Conservation (phyloP, 2,329 filamentous ascomycete species). For the Aspergillus ruber region DNA sequence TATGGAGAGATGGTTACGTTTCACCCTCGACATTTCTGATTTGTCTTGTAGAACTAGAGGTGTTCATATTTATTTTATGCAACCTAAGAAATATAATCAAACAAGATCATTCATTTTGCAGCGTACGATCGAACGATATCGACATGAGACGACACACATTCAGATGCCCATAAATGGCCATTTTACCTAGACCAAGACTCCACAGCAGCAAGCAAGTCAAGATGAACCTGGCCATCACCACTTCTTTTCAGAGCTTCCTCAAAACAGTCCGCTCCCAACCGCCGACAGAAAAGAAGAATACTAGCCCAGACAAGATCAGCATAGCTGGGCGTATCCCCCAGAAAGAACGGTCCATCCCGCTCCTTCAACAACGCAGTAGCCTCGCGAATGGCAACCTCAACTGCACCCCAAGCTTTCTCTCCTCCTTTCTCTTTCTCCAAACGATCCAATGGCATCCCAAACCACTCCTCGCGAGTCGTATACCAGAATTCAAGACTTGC, state of each 20-base stretch:
- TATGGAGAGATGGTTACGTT: constrained; percentile 30
- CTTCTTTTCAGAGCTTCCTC: constrained; percentile 28
- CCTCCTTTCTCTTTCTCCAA: constrained; percentile 45
- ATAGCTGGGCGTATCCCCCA: constrained; percentile 51
- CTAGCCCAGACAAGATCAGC: constrained; percentile 54
- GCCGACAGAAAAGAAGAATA: constrained; percentile 41
- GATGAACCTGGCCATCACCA: constrained; percentile 11
- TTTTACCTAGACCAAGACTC: neutral
- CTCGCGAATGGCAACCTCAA: constrained; percentile 31
- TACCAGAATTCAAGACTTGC: constrained; percentile 51
- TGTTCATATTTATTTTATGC: too few species aligned
- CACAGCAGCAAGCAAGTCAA: constrained; percentile 9
- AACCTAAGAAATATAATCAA: too few species aligned
- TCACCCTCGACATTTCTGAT: constrained; percentile 29
- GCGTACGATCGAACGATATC: too few species aligned
- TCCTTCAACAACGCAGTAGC: constrained; percentile 46
- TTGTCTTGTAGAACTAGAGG: too few species aligned
- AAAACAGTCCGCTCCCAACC: constrained; percentile 35
- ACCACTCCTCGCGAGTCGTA: constrained; percentile 41
- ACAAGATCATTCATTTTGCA: too few species aligned
- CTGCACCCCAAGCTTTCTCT: constrained; percentile 41
- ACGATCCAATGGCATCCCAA: constrained; percentile 51
- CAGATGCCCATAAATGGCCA: neutral
- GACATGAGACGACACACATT: neutral
- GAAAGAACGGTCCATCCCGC: constrained; percentile 52